Evolutionary conservation across 2,329 filamentous ascomycete species (phyloP), one percentile per base, ranked within the genome.

Genomic region (Colletotrichum sp.): DNA sequence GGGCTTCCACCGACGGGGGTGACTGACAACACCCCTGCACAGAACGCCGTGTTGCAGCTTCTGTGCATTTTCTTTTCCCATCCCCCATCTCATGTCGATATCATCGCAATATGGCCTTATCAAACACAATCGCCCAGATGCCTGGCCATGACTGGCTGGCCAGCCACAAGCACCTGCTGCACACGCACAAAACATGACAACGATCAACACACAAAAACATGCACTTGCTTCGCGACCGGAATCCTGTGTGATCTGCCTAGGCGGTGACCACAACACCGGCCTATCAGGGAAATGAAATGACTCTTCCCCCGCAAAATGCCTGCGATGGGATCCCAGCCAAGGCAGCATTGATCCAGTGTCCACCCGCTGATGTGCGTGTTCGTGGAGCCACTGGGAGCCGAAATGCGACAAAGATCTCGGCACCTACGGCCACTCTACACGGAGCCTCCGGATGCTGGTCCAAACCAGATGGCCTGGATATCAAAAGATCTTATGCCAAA

Each of bases 271-370:
- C 18, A 30, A 71, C 7, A 64, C 26, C 43, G 57, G 63, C 73
- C 73, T 75, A 72, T 75, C 63, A 73, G 55, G 65, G 57, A 34
- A 73, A 73, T 65, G 59, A 60, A 52, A 67, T 73, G 70, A 75
- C 74, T 73, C 70, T 73, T 75, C 70, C 74, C 70, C 74, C 74
- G 70, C 74, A 75, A 75, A 75, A 68, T 68, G 57, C 64, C 68
- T 28, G 59, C 43, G 64, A 75, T 75, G 74, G 64, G 70, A 75
- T 69, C 74, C 74, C 32, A 65, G 74, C 70, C 74, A 73, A 74
- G 64, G 57, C 64, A 59, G 59, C 55, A 64, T 48, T 67, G 74
- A 73, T 67, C 70, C 65, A 67, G 74, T 75, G 74, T 34, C 74
- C 74, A 74, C 74, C 57, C 48, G 57, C 70, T 65, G 70, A 68